These are phyloP conservation scores for Cytidiella melzeri DNA, from an alignment of 768 basidiomycete species.

Conservation along the genomic window DNA sequence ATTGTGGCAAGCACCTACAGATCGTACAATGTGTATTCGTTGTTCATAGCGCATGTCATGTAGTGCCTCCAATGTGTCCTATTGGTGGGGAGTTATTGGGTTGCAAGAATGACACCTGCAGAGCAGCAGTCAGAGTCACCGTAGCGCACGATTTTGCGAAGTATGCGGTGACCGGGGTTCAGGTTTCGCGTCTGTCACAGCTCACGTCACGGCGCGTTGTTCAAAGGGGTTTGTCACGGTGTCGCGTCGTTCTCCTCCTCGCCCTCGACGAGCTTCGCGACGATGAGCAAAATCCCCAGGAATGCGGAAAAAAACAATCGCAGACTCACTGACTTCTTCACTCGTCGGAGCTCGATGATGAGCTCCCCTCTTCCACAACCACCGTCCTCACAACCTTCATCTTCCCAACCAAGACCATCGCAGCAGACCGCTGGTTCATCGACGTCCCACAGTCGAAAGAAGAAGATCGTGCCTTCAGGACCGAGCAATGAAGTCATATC, in stretches of 20 bases:
- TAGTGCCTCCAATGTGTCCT: too few species aligned
- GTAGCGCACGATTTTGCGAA: too few species aligned
- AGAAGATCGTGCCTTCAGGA: slow-evolving; percentile 8
- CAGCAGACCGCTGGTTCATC: slow-evolving; percentile 2
- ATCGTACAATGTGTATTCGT: slow-evolving; percentile 25
- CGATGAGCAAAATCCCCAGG: slow-evolving; percentile 11
- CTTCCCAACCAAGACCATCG: not conserved
- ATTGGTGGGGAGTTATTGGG: too few species aligned
- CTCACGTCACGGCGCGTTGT: slow-evolving; percentile 3
- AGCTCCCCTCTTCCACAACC: slow-evolving; percentile 20
- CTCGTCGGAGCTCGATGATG: slow-evolving; percentile 21
- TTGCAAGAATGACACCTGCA: too few species aligned
- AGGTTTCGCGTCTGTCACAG: not conserved
- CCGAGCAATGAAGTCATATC: slow-evolving; percentile 21
- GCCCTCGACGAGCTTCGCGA: not conserved
- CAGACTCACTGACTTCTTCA: slow-evolving; percentile 43
- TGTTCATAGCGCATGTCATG: slow-evolving; percentile 28
- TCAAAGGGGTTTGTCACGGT: too few species aligned
- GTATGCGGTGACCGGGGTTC: slow-evolving; percentile 1
- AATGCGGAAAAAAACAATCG: slow-evolving; percentile 16
- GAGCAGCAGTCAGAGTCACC: too few species aligned
- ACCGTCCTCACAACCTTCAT: slow-evolving; percentile 10
- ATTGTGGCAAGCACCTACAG: slow-evolving; percentile 14
- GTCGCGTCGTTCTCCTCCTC: too few species aligned
- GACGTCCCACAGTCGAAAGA: slow-evolving; percentile 13